A percentile compares a stretch with the other conserved stretches of the same genome.
These are phyloP conservation scores for Simmondsia chinensis DNA, from an alignment of 148 eudicot species.

Conservation along the genomic window DNA sequence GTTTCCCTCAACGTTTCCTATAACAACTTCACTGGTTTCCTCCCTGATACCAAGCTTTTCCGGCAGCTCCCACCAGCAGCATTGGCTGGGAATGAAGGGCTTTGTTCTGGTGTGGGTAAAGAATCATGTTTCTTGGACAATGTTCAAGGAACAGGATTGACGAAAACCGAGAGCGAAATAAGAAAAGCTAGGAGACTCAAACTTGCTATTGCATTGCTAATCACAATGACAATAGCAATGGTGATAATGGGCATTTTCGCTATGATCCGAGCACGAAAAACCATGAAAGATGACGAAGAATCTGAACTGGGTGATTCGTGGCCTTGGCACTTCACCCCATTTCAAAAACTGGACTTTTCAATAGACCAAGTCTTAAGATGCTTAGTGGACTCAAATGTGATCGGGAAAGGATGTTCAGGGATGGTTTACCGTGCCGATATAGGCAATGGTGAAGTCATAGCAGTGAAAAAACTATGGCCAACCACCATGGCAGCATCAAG, in stretches of 20 bases:
- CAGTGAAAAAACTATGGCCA: slow-evolving; percentile 91
- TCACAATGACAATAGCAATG: slow-evolving; percentile 47
- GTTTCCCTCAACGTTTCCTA: slow-evolving; percentile 68
- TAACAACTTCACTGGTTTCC: slow-evolving; percentile 65
- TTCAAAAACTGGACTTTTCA: slow-evolving; percentile 73
- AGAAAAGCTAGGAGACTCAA: slow-evolving; percentile 39
- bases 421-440: slow-evolving; percentile 74
- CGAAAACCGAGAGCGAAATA: slow-evolving; percentile 6
- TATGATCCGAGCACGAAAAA: slow-evolving; percentile 43
- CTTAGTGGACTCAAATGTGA: slow-evolving; percentile 61
- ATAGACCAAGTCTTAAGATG: slow-evolving; percentile 61
- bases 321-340: slow-evolving; percentile 85
- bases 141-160: slow-evolving; percentile 5
- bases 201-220: slow-evolving; percentile 48
- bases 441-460: slow-evolving; percentile 58
- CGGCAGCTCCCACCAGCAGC: slow-evolving; percentile 44
- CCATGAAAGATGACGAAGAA: slow-evolving; percentile 36
- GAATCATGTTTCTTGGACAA: slow-evolving; percentile 40
- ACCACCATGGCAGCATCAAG: slow-evolving; percentile 16
- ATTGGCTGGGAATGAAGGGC: slow-evolving; percentile 48
- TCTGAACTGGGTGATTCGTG: slow-evolving; percentile 64
- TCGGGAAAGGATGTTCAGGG: slow-evolving; percentile 89
- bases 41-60: slow-evolving; percentile 72
- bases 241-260: slow-evolving; percentile 65
- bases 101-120: slow-evolving; percentile 36